Percentiles rank a stretch among this genome's conserved stretches.
Evolutionary conservation across 495 filamentous ascomycete species (phyloP).

Genomic region (Penicillium samsonianum): DNA sequence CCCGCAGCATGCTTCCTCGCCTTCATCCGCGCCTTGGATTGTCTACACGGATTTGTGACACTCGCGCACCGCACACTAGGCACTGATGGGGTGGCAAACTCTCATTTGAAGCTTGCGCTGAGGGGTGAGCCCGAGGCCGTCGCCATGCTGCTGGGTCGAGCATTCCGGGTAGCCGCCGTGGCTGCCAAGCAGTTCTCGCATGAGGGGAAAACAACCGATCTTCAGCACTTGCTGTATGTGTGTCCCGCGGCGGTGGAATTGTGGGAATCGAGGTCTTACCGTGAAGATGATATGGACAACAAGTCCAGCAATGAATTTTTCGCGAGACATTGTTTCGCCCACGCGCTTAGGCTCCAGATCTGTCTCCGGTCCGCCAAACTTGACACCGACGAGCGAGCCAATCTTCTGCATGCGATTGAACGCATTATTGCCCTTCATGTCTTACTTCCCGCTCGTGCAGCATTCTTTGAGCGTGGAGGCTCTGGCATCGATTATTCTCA

Average conservation of each 20-base stretch:
- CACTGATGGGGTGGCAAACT: conserved; percentile 44
- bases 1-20: conserved; percentile 43
- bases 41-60: conserved; percentile 37
- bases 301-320: conserved; percentile 47
- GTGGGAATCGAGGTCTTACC: conserved; percentile 48
- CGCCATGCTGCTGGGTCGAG: conserved; percentile 47
- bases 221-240: conserved; percentile 45
- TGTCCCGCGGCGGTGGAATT: conserved; percentile 42
- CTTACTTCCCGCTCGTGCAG: conserved; percentile 63
- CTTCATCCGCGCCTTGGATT: conserved; percentile 43
- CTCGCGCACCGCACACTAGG: conserved; percentile 30
- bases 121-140: conserved; percentile 49
- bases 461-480: conserved; percentile 50
- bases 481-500: conserved; percentile 49
- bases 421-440: conserved; percentile 68
- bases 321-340: conserved; percentile 41
- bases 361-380: conserved; percentile 36
- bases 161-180: conserved; percentile 39
- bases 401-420: conserved; percentile 53
- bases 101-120: conserved; percentile 55
- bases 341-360: conserved; percentile 41
- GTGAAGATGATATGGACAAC: conserved; percentile 40
- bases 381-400: conserved; percentile 41
- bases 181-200: conserved; percentile 38
- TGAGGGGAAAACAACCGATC: conserved; percentile 39